Conservation (phyloP, 176 grass and related monocot species). For the Oryza longistaminata region DNA sequence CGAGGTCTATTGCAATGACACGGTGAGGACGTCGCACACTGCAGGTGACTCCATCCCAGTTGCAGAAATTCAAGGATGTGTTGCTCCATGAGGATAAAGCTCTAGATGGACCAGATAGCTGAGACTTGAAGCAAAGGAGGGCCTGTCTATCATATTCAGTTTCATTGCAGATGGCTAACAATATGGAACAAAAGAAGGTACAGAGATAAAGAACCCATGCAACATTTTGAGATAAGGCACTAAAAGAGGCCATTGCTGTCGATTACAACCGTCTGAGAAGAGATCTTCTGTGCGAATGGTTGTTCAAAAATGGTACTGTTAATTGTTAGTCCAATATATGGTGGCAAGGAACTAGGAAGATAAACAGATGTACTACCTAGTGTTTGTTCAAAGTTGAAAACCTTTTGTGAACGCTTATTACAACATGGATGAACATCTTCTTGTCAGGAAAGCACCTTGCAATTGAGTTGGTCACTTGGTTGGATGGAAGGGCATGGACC, state of each 20-base stretch:
- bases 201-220: no score
- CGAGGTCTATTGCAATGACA: conserved; percentile 15
- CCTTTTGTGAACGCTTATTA: no score
- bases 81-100: conserved; percentile 12
- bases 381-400: no score
- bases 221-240: neutral
- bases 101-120: neutral
- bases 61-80: conserved; percentile 1
- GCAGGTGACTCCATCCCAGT: conserved; percentile 39
- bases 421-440: no score
- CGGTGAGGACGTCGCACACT: neutral
- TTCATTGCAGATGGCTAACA: no score
- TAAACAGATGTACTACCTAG: no score
- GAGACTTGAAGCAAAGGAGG: conserved; percentile 32
- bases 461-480: no score
- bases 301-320: no score
- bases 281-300: neutral
- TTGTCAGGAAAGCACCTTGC: no score
- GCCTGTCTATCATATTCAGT: neutral
- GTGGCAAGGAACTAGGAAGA: no score
- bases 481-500: no score
- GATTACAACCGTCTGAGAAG: neutral
- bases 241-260: neutral
- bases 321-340: no score
- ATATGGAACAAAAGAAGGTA: neutral